A percentile compares a stretch with the other conserved stretches of the same genome.
These are phyloP conservation scores for Forsythia viridissima DNA, from an alignment of 257 asterid species.

Conservation along the genomic window DNA sequence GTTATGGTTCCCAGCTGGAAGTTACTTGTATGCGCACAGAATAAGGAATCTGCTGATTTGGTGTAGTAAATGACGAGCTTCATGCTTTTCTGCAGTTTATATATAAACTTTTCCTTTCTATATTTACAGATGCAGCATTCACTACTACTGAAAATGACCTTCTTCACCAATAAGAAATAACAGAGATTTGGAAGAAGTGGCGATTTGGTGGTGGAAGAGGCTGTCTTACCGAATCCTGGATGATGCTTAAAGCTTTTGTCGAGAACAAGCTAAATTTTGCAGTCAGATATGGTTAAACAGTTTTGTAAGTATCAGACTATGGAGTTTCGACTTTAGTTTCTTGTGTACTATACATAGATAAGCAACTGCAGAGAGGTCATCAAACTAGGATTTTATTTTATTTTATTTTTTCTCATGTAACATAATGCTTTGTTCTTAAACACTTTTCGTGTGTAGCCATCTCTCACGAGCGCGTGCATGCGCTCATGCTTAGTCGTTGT, in stretches of 20 bases:
- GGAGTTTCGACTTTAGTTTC: background rate
- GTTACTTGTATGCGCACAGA: constrained; percentile 46
- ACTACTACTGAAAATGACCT: background rate
- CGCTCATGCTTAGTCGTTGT: background rate
- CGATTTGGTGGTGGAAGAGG: background rate
- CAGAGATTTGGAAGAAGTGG: background rate
- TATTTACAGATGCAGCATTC: background rate
- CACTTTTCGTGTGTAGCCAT: background rate
- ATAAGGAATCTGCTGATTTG: constrained; percentile 42
- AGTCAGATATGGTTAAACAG: background rate
- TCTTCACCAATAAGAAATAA: background rate
- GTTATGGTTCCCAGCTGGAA: constrained; percentile 36
- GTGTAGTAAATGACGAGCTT: background rate
- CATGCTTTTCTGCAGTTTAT: background rate
- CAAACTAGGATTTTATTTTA: background rate
- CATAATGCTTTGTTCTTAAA: background rate
- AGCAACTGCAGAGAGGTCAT: background rate
- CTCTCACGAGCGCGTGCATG: background rate
- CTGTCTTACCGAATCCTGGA: background rate
- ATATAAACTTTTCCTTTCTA: background rate
- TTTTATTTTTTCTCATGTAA: background rate
- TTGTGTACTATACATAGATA: background rate
- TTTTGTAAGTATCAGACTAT: background rate
- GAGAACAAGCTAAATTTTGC: background rate
- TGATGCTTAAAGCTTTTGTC: background rate